These are phyloP conservation scores for Fusarium sp. DNA, from an alignment of 2,329 filamentous ascomycete genomes.

Conservation along the genomic window DNA sequence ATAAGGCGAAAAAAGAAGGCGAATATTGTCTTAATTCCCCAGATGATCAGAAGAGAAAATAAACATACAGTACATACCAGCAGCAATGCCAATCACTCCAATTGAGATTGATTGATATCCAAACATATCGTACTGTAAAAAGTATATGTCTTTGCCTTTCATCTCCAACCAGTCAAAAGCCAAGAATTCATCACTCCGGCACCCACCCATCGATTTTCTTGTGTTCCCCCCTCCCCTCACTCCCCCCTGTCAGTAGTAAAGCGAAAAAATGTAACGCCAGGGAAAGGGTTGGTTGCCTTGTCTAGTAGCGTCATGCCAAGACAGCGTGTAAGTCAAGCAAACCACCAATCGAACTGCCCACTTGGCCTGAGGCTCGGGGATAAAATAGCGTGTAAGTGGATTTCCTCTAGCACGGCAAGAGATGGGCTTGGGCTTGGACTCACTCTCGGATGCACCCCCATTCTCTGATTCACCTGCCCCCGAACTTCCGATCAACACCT, in stretches of 20 bases:
- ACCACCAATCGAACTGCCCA: conserved; percentile 3
- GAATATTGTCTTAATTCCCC: neutral
- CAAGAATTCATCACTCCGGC: conserved; percentile 16
- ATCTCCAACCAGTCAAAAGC: conserved; percentile 26
- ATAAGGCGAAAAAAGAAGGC: neutral
- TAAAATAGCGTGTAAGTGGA: neutral
- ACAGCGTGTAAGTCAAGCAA: conserved; percentile 30
- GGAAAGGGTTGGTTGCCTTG: conserved; percentile 18
- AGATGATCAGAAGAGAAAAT: neutral
- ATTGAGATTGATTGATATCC: conserved; percentile 8
- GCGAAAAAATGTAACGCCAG: conserved; percentile 14
- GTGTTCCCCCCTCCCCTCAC: neutral
- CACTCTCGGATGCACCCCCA: conserved; percentile 5
- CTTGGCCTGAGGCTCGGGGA: conserved; percentile 18
- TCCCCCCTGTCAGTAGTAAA: neutral
- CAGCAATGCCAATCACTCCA: neutral
- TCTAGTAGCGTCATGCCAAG: conserved; percentile 14
- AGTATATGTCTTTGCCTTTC: conserved; percentile 39
- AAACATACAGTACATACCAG: neutral
- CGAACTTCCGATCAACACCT: conserved; percentile 28
- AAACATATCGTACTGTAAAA: conserved; percentile 39
- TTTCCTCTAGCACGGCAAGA: neutral
- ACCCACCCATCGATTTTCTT: conserved; percentile 15
- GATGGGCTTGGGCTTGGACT: neutral
- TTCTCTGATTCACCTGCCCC: conserved; percentile 1